These are phyloP conservation scores for Aristolochia californica DNA, from an alignment of 164 flowering plant species.

Conservation along the genomic window DNA sequence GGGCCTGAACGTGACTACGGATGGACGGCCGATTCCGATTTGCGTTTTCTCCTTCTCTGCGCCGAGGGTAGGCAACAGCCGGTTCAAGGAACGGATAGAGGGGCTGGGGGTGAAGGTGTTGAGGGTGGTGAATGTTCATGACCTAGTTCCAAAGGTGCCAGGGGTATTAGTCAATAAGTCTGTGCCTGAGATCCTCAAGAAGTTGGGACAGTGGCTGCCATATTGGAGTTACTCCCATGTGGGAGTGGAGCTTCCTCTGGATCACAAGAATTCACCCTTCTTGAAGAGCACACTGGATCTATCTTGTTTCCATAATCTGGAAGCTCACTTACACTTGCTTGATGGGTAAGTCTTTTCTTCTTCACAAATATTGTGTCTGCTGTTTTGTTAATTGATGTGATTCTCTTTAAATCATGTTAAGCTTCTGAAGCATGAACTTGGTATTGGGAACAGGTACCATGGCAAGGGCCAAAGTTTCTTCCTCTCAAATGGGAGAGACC, in stretches of 20 bases:
- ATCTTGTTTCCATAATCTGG: conserved; percentile 51
- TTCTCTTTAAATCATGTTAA: no score
- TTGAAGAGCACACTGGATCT: conserved; percentile 31
- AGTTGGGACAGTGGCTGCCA: conserved; percentile 31
- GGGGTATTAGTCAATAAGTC: conserved; percentile 53
- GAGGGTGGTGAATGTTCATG: conserved; percentile 65
- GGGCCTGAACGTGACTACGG: conserved; percentile 28
- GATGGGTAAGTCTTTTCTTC: conserved; percentile 83
- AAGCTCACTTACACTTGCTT: conserved; percentile 59
- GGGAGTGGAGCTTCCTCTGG: conserved; percentile 55
- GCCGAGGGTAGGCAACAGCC: conserved; percentile 65
- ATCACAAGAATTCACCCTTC: conserved; percentile 59
- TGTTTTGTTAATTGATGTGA: no score
- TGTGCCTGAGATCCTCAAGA: conserved; percentile 20
- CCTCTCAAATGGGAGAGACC: conserved; percentile 37
- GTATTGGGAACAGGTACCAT: no score
- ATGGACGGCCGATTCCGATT: conserved; percentile 28
- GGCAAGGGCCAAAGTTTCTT: conserved; percentile 32
- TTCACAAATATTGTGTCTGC: no score
- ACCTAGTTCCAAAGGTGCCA: conserved; percentile 55
- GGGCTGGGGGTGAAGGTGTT: conserved; percentile 55
- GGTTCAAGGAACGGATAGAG: conserved; percentile 54
- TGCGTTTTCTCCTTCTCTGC: conserved; percentile 56
- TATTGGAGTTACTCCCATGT: conserved; percentile 73
- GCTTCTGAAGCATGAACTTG: no score